Conservation (phyloP, 257 asterid species). For the Nemophila menziesii region DNA sequence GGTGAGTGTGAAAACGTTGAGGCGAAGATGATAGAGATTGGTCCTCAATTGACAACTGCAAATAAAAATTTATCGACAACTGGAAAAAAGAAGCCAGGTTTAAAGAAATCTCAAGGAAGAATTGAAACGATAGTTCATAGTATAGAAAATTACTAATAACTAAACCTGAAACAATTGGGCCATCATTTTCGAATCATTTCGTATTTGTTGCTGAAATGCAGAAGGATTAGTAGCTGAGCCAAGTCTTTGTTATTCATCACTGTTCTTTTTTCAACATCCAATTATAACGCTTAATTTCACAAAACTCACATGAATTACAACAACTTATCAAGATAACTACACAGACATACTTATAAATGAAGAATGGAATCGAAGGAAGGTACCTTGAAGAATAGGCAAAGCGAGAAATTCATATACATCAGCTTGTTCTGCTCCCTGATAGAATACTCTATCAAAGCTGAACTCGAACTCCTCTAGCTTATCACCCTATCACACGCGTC, state of each 20-base stretch:
- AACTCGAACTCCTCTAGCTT: conserved; percentile 65
- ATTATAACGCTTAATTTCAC: too few species aligned
- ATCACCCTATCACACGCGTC: conserved; percentile 39
- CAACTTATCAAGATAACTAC: too few species aligned
- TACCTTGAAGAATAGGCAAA: conserved; percentile 59
- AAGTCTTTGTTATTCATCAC: too few species aligned
- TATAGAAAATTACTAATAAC: conserved; percentile 1
- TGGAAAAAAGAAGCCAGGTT: too few species aligned
- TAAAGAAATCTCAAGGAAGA: too few species aligned
- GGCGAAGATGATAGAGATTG: too few species aligned
- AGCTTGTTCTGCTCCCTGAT: conserved; percentile 65
- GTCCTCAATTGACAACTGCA: too few species aligned
- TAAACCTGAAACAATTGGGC: conserved; percentile 83
- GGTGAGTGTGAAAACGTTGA: too few species aligned
- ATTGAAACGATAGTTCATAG: too few species aligned
- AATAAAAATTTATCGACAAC: too few species aligned
- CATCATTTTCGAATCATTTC: conserved; percentile 75
- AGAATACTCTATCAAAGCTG: conserved; percentile 62
- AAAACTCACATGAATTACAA: too few species aligned
- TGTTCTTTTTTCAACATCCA: too few species aligned
- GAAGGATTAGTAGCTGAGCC: conserved; percentile 91
- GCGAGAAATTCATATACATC: conserved; percentile 56
- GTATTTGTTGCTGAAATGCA: conserved; percentile 84
- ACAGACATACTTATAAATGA: neutral
- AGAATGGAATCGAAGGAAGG: neutral